These are phyloP conservation scores for Eragrostis tef DNA, from an alignment of 202 grass and related monocot species.

Conservation along the genomic window DNA sequence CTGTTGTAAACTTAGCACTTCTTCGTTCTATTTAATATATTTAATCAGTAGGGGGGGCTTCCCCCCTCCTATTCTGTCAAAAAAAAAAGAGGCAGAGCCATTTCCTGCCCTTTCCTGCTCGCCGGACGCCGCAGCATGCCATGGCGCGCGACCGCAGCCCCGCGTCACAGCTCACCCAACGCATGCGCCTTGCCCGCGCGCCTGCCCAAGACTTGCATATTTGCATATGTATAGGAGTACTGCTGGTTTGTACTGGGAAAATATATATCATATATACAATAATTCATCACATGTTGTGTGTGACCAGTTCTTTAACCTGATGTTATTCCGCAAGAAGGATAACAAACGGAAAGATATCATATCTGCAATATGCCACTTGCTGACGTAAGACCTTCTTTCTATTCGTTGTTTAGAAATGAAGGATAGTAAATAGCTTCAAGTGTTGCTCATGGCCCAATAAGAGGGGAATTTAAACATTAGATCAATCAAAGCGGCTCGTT, in stretches of 20 bases:
- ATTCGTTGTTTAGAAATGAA: background rate
- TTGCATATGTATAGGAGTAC: background rate
- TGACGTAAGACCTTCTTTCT: background rate
- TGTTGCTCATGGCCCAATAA: background rate
- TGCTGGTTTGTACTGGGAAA: background rate
- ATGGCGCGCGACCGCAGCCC: too few species aligned
- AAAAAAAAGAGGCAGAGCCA: too few species aligned
- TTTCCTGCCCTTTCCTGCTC: too few species aligned
- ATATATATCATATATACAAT: background rate
- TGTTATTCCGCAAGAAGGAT: background rate
- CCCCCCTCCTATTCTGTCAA: too few species aligned
- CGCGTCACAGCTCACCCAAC: too few species aligned
- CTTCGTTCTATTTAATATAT: too few species aligned
- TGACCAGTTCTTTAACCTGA: slow-evolving; percentile 6
- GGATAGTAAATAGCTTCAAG: background rate
- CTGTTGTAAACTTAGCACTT: too few species aligned
- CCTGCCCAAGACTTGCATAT: background rate
- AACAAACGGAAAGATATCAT: too few species aligned
- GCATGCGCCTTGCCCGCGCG: too few species aligned
- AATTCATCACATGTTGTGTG: background rate
- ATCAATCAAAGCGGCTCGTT: background rate
- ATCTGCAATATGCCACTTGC: background rate
- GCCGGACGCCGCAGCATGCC: too few species aligned
- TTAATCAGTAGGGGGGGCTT: too few species aligned
- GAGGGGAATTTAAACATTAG: background rate